phyloP scores from a whole-genome alignment of 306 rosid genomes.

The Leucaena leucocephala region DNA sequence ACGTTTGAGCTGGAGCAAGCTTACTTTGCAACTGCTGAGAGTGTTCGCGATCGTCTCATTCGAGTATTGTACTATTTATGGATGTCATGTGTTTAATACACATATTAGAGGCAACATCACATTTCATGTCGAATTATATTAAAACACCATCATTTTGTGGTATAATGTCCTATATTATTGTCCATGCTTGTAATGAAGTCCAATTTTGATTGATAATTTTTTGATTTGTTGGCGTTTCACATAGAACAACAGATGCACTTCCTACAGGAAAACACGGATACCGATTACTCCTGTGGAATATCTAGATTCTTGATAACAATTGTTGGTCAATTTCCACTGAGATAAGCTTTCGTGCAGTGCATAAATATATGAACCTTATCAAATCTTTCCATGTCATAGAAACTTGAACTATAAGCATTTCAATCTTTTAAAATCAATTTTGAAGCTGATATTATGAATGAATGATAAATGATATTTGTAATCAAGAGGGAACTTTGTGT shows the following conservation, averaged over 20 bases:
- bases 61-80: constrained; percentile 45
- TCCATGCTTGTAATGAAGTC: neutral
- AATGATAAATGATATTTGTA: constrained; percentile 15
- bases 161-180: neutral
- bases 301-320: constrained; percentile 12
- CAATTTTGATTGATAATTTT: constrained; percentile 9
- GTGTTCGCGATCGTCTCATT: constrained; percentile 95
- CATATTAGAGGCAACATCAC: neutral
- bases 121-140: neutral
- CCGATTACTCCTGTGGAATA: constrained; percentile 1
- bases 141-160: neutral
- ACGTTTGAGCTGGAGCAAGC: constrained; percentile 91
- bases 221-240: constrained; percentile 7
- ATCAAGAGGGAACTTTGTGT: constrained; percentile 18
- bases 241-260: neutral
- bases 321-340: constrained; percentile 1
- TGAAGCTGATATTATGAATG: neutral
- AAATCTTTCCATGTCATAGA: constrained; percentile 5
- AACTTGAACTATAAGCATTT: neutral
- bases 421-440: neutral
- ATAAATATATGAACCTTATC: constrained; percentile 1
- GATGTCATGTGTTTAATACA: neutral
- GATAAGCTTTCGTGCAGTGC: neutral
- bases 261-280: neutral
- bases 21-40: constrained; percentile 88